phyloP scores from a whole-genome alignment of 116 monocot genomes.

The Zostera marina region DNA sequence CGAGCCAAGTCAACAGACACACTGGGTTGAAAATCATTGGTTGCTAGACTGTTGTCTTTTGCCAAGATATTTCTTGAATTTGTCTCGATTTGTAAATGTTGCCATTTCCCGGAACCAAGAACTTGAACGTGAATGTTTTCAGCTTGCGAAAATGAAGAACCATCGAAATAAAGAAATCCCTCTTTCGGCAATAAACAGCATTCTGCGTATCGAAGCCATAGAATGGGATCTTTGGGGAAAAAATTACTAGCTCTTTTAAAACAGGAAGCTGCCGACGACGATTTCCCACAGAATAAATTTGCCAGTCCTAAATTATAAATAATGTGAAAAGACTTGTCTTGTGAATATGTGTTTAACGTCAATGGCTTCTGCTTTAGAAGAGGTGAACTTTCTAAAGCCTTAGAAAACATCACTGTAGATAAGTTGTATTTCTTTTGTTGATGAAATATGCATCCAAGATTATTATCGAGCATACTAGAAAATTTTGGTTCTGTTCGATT shows the following conservation, averaged over 20 bases:
- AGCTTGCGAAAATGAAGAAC: neutral
- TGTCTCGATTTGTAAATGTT: constrained; percentile 30
- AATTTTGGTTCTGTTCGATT: constrained; percentile 44
- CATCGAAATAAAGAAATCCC: constrained; percentile 28
- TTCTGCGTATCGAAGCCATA: constrained; percentile 85
- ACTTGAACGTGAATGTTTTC: constrained; percentile 38
- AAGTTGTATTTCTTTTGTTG: constrained; percentile 32
- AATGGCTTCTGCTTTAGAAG: constrained; percentile 31
- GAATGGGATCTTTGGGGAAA: constrained; percentile 34
- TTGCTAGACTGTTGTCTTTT: constrained; percentile 14
- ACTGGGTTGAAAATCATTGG: constrained; percentile 14
- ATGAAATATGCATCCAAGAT: constrained; percentile 76
- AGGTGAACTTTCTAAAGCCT: constrained; percentile 52
- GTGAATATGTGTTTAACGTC: constrained; percentile 39
- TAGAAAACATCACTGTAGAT: constrained; percentile 37
- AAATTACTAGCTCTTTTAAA: constrained; percentile 37
- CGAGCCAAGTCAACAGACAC: constrained; percentile 70
- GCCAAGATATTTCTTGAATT: constrained; percentile 12
- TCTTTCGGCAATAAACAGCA: constrained; percentile 57
- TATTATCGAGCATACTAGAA: constrained; percentile 52
- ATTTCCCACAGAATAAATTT: constrained; percentile 44
- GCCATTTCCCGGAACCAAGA: constrained; percentile 59
- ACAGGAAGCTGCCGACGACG: constrained; percentile 54
- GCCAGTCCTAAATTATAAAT: constrained; percentile 74
- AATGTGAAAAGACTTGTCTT: constrained; percentile 52